Percentiles rank a stretch among this genome's conserved stretches.
These are phyloP conservation scores for Meyerozyma smithsonii DNA, from an alignment of 1,139 yeast genomes.

Conservation along the genomic window DNA sequence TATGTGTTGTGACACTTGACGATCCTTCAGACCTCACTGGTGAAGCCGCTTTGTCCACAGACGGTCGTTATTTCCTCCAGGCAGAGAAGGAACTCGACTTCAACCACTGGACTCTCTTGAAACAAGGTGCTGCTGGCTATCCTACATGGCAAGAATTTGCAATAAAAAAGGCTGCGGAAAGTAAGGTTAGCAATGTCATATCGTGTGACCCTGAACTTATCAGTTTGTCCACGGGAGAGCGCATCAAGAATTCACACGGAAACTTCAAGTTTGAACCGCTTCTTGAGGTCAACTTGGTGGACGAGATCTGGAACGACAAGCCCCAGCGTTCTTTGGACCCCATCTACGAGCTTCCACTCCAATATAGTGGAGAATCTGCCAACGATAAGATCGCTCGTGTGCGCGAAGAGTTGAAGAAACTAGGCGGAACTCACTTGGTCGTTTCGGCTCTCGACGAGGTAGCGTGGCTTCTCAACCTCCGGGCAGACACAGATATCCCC, in stretches of 20 bases:
- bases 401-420: conserved; percentile 19
- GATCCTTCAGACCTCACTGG: conserved; percentile 27
- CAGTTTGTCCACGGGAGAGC: conserved; percentile 30
- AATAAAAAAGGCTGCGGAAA: conserved; percentile 28
- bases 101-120: conserved; percentile 32
- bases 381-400: conserved; percentile 27
- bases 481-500: conserved; percentile 42
- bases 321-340: conserved; percentile 37
- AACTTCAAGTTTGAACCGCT: conserved; percentile 30
- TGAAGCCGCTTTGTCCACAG: conserved; percentile 49
- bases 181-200: conserved; percentile 31
- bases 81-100: conserved; percentile 39
- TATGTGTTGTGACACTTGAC: conserved; percentile 45
- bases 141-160: conserved; percentile 38
- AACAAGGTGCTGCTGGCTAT: conserved; percentile 33
- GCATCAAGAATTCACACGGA: conserved; percentile 16
- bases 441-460: conserved; percentile 47
- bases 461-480: conserved; percentile 51
- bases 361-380: conserved; percentile 43
- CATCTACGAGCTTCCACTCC: conserved; percentile 32
- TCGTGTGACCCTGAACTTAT: conserved; percentile 39
- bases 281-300: conserved; percentile 30
- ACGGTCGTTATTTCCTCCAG: conserved; percentile 52
- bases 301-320: conserved; percentile 35
- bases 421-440: conserved; percentile 25